Percentiles rank a stretch among this genome's conserved stretches.
Evolutionary conservation across 345 rosid species (phyloP).

Genomic region (Combretum micranthum): DNA sequence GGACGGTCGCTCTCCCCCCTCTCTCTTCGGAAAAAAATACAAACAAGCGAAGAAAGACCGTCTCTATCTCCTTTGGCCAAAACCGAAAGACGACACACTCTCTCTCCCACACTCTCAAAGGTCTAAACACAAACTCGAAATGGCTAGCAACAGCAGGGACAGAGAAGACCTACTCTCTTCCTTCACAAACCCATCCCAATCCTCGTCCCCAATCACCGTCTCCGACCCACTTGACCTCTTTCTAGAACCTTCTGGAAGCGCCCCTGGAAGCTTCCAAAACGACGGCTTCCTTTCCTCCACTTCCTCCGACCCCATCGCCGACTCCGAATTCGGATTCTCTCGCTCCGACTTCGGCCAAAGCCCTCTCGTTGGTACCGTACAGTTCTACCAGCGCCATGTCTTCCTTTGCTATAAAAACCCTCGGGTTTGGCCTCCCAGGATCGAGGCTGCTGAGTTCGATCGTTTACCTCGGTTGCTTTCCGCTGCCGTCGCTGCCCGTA

Average conservation of each 20-base stretch:
- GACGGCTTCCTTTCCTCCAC: constrained; percentile 51
- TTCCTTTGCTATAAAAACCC: constrained; percentile 95
- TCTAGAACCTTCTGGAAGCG: constrained; percentile 51
- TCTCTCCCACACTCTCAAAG: neutral
- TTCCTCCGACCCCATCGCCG: constrained; percentile 16
- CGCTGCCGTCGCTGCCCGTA: constrained; percentile 66
- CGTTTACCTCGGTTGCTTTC: constrained; percentile 93
- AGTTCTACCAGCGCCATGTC: constrained; percentile 78
- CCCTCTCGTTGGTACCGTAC: constrained; percentile 72
- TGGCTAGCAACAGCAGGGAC: constrained; percentile 51
- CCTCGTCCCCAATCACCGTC: constrained; percentile 61
- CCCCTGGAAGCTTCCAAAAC: constrained; percentile 74
- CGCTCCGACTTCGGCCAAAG: constrained; percentile 65
- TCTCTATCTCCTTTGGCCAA: no score
- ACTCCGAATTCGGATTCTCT: constrained; percentile 70
- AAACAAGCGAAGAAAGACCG: no score
- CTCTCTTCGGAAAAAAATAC: no score
- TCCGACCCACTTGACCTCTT: constrained; percentile 61
- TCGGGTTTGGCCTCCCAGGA: constrained; percentile 87
- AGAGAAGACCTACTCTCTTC: constrained; percentile 53
- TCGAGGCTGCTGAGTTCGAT: constrained; percentile 98
- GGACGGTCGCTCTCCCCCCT: no score
- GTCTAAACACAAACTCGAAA: constrained; percentile 9
- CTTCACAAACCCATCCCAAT: constrained; percentile 39
- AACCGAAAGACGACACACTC: no score